These are phyloP conservation scores for Begonia peltatifolia DNA, from an alignment of 306 rosid species.

Conservation along the genomic window DNA sequence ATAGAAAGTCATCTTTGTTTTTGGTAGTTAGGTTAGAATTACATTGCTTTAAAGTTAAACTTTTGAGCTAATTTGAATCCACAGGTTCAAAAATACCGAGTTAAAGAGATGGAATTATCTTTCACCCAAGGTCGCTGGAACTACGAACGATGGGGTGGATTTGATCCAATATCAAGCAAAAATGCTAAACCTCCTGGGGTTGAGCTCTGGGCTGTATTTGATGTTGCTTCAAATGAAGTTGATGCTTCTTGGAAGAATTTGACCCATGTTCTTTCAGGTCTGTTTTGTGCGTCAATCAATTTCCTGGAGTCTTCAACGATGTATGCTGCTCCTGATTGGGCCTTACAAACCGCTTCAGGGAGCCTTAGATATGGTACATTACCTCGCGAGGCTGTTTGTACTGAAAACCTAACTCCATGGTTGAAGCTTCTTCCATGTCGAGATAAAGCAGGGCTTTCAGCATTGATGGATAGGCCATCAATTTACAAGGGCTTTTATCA, in stretches of 20 bases:
- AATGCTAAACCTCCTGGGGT: conserved; percentile 96
- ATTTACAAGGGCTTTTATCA: conserved; percentile 88
- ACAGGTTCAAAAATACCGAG: conserved; percentile 67
- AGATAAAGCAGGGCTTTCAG: conserved; percentile 78
- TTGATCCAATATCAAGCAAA: conserved; percentile 73
- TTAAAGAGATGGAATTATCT: conserved; percentile 82
- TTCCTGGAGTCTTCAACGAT: conserved; percentile 80
- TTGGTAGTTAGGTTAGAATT: too few species aligned
- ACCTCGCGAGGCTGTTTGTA: conserved; percentile 98
- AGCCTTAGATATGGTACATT: conserved; percentile 70
- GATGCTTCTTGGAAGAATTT: conserved; percentile 86
- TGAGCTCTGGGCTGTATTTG: conserved; percentile 91
- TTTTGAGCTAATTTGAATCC: too few species aligned
- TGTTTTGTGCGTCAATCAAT: conserved; percentile 91
- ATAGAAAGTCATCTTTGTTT: too few species aligned
- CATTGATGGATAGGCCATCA: conserved; percentile 83
- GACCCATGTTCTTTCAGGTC: conserved; percentile 83
- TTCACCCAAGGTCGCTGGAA: conserved; percentile 98
- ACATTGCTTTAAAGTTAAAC: too few species aligned
- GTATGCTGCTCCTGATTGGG: conserved; percentile 72
- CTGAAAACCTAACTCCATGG: conserved; percentile 96
- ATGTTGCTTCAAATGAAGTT: conserved; percentile 48
- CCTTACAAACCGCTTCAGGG: conserved; percentile 43
- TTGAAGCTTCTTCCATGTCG: conserved; percentile 93
- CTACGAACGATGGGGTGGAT: conserved; percentile 92